phyloP scores from a whole-genome alignment of 2,329 filamentous ascomycete genomes.

The Colletotrichum filicis region DNA sequence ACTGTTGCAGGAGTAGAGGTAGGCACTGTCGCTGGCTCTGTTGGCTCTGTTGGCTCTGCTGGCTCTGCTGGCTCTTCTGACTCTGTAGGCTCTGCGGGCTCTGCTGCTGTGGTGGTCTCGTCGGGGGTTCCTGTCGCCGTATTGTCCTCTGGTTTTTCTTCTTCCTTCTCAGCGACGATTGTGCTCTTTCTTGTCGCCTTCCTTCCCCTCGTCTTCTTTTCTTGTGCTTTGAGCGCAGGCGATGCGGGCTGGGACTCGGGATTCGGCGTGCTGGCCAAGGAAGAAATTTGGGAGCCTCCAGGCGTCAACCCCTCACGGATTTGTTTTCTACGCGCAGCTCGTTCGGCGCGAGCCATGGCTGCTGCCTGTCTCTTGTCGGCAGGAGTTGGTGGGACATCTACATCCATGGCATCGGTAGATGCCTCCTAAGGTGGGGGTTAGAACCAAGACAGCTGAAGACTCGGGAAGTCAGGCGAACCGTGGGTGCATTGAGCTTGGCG shows the following conservation, averaged over 20 bases:
- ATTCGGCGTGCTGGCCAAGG: conserved; percentile 28
- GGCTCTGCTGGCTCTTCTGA: background rate
- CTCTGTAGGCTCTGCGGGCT: background rate
- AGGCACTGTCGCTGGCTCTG: background rate
- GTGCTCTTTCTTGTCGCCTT: conserved; percentile 33
- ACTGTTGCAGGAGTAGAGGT: background rate
- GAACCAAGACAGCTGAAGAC: conserved; percentile 1
- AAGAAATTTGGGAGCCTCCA: conserved; percentile 3
- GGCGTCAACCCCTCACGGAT: conserved; percentile 21
- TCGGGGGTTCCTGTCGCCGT: conserved; percentile 8
- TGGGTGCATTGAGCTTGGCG: conserved; percentile 23
- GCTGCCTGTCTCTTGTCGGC: conserved; percentile 21
- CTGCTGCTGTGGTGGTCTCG: background rate
- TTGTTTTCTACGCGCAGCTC: conserved; percentile 29
- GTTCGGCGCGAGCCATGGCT: conserved; percentile 27
- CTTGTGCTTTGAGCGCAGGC: conserved; percentile 28
- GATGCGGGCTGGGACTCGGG: conserved; percentile 18
- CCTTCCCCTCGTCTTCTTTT: conserved; percentile 24
- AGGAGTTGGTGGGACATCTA: conserved; percentile 26
- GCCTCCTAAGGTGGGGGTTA: conserved; percentile 18
- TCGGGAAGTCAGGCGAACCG: conserved; percentile 16
- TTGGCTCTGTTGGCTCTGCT: conserved; percentile 16
- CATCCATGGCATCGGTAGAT: conserved; percentile 23
- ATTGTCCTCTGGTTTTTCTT: background rate
- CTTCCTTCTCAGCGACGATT: background rate